Percentiles rank a stretch among this genome's conserved stretches.
These are phyloP conservation scores for Amoebophrya sp. DNA, from an alignment of 169 alveolate species.

Conservation along the genomic window DNA sequence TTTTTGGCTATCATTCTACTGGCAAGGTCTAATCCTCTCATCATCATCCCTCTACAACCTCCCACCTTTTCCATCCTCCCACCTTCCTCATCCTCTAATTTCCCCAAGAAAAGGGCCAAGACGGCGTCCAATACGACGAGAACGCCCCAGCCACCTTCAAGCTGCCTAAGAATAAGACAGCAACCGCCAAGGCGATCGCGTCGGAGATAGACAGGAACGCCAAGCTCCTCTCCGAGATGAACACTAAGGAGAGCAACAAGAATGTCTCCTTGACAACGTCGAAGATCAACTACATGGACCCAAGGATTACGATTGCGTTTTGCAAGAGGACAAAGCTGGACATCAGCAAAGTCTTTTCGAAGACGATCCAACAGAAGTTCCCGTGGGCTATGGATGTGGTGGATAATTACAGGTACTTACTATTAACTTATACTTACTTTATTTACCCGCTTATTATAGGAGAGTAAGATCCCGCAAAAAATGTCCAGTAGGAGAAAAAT, in stretches of 20 bases:
- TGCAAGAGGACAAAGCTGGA: neutral
- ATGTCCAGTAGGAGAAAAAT: no score
- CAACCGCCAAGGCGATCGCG: constrained; percentile 51
- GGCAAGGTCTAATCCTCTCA: no score
- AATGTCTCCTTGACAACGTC: constrained; percentile 94
- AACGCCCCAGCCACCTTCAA: constrained; percentile 50
- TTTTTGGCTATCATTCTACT: no score
- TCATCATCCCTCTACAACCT: neutral
- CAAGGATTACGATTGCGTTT: constrained; percentile 94
- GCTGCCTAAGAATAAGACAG: constrained; percentile 52
- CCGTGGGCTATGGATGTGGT: neutral
- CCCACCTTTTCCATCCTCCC: neutral
- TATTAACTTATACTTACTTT: no score
- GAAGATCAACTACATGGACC: constrained; percentile 97
- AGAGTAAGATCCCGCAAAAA: no score
- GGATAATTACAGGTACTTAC: neutral
- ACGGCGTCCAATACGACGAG: constrained; percentile 47
- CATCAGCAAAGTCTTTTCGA: neutral
- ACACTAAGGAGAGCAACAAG: constrained; percentile 74
- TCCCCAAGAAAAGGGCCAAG: constrained; percentile 36
- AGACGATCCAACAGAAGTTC: neutral
- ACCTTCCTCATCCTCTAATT: neutral
- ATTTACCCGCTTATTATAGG: no score
- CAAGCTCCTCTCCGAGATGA: constrained; percentile 43
- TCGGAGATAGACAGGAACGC: constrained; percentile 44